A percentile compares a stretch with the other conserved stretches of the same genome.
These are phyloP conservation scores for Calonectria hongkongensis DNA, from an alignment of 2,329 filamentous ascomycete genomes.

Conservation along the genomic window DNA sequence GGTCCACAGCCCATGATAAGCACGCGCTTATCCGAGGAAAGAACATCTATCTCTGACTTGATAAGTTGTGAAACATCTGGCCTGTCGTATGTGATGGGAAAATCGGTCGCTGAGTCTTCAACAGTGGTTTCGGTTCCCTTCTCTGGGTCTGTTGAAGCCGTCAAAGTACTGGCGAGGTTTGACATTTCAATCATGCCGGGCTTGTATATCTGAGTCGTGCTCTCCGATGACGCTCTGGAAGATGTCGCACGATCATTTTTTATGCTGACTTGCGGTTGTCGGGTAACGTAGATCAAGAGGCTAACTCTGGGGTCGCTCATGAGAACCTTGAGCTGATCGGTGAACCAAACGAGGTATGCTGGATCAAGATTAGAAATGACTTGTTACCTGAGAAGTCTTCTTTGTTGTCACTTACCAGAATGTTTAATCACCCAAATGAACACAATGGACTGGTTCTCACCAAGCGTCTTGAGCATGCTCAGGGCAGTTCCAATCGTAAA, in stretches of 20 bases:
- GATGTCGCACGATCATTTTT: constrained; percentile 36
- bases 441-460: constrained; percentile 55
- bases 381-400: rapidly evolving
- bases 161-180: constrained; percentile 11
- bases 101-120: constrained; percentile 24
- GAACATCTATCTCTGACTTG: constrained; percentile 54
- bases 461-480: constrained; percentile 58
- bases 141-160: constrained; percentile 30
- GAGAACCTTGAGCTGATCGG: constrained; percentile 59
- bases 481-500: constrained; percentile 68
- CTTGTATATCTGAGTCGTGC: constrained; percentile 5
- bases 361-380: constrained; percentile 19
- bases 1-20: constrained; percentile 70
- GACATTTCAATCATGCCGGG: constrained; percentile 40
- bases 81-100: constrained; percentile 56
- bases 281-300: constrained; percentile 61
- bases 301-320: constrained; percentile 55
- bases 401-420: constrained; percentile 54
- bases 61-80: constrained; percentile 63
- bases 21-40: constrained; percentile 58
- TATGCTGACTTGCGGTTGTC: constrained; percentile 41
- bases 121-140: constrained; percentile 44
- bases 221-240: constrained; percentile 40
- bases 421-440: constrained; percentile 65
- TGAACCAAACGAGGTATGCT: constrained; percentile 63